These are phyloP conservation scores for Populus euphratica DNA, from an alignment of 345 rosid genomes.

Conservation along the genomic window DNA sequence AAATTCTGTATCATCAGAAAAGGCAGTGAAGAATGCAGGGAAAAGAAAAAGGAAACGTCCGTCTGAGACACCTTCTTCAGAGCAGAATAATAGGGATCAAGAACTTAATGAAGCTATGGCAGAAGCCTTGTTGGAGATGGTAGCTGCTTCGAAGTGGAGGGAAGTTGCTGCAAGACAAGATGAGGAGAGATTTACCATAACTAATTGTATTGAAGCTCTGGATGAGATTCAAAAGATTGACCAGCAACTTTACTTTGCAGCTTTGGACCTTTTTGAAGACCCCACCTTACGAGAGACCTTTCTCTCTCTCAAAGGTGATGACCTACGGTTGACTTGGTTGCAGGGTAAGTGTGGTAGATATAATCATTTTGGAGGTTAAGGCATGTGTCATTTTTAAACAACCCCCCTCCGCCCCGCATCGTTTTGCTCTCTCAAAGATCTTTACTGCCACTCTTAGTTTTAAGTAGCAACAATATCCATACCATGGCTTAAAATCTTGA, in stretches of 20 bases:
- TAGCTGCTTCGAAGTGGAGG: slow-evolving; percentile 45
- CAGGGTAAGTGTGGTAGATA: slow-evolving; percentile 42
- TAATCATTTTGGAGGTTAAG: slow-evolving; percentile 1
- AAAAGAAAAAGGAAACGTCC: slow-evolving; percentile 52
- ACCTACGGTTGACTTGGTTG: slow-evolving; percentile 52
- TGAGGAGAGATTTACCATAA: slow-evolving; percentile 46
- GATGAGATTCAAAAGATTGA: slow-evolving; percentile 59
- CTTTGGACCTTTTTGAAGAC: slow-evolving; percentile 71
- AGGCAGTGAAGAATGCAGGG: slow-evolving; percentile 21
- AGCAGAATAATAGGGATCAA: slow-evolving; percentile 33
- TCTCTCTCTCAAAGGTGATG: slow-evolving; percentile 45
- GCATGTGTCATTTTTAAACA: background rate
- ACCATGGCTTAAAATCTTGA: too few species aligned
- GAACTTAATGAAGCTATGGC: slow-evolving; percentile 47
- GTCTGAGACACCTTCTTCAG: slow-evolving; percentile 28
- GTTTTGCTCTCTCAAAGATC: background rate
- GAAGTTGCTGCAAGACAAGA: slow-evolving; percentile 9
- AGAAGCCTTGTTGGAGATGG: slow-evolving; percentile 59
- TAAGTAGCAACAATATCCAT: background rate
- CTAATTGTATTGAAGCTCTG: slow-evolving; percentile 59
- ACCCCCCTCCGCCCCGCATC: too few species aligned
- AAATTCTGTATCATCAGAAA: slow-evolving; percentile 20
- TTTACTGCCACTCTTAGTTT: background rate
- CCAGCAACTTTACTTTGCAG: slow-evolving; percentile 53
- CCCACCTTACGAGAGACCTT: slow-evolving; percentile 55